Base-by-base conservation (phyloP, 352 stramenopile species). In the Phytopythium kandeliae region DNA sequence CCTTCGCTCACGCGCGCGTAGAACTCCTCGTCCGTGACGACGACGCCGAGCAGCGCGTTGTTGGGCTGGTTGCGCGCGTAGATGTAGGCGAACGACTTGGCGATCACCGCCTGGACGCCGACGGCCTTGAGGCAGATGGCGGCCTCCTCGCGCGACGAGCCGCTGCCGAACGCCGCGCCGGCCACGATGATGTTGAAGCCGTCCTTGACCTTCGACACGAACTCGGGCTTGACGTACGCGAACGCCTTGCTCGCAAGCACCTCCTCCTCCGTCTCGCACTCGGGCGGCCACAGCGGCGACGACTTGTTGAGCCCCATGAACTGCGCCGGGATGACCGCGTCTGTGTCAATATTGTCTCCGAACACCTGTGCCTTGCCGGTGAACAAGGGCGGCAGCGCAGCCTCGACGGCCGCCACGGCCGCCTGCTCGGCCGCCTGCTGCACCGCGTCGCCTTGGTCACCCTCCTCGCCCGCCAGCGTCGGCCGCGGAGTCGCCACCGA, bases 81-180 rank as follows among this genome's bases (percentile, higher is more conserved):
- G 46, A 92, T 92, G 62, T 92, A 92, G 24, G 80, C 80, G 58
- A 92, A 92, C 48, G 80, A 92, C 61, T 89, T 89, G 57, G 80
- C 80, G 44, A 92, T 92, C 40, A 92, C 80, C 8, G 80, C 80
- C 59, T 89, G 74, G 21, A 92, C 72, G 35, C 80, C 80, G 2
- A 88, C 65, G 12, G 80, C 80, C 70, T 92, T 92, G 36, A 92
- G 73, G 42, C 78, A 92, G 41, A 88, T 86, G 16, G 80, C 80
- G 0, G 80, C 80, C 54, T 92, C 80, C 54, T 92, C 80, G 36
- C 80, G 80, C 24, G 80, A 92, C 44, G 80, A 92, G 28, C 80
- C 80, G 42, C 74, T 85, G 45, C 80, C 80, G 52, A 92, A 92
- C 3, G 80, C 80, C 11, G 71, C 63, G 28, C 80, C 80, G 1